A percentile compares a stretch with the other conserved stretches of the same genome.
Evolutionary conservation across 306 rosid species (phyloP).

Genomic region (Begonia fuchsioides): DNA sequence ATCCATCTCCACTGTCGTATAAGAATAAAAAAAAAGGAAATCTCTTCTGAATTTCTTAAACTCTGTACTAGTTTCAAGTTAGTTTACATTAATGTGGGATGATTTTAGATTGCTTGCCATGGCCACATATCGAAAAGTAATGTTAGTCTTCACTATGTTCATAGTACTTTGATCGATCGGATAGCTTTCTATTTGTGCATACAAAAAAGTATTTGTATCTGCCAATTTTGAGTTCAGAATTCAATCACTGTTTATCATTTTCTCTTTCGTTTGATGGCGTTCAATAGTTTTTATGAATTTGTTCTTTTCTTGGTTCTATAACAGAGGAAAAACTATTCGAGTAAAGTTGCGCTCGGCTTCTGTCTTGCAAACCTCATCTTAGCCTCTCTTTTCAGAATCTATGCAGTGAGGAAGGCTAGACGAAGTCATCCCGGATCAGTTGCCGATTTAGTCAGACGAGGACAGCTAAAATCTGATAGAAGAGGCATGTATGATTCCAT

Average conservation of each 20-base stretch:
- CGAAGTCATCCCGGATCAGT: slow-evolving; percentile 62
- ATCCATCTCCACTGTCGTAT: too few species aligned
- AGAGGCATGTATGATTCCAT: slow-evolving; percentile 94
- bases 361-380: slow-evolving; percentile 40
- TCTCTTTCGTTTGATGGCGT: too few species aligned
- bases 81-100: too few species aligned
- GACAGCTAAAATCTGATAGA: slow-evolving; percentile 91
- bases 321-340: slow-evolving; percentile 27
- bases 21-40: too few species aligned
- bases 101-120: not conserved
- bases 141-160: not conserved
- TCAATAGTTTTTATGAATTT: not conserved
- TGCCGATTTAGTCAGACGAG: slow-evolving; percentile 87
- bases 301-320: not conserved
- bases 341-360: slow-evolving; percentile 46
- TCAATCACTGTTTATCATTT: too few species aligned
- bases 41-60: too few species aligned
- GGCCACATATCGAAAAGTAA: not conserved
- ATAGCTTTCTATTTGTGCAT: not conserved
- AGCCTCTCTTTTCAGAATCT: slow-evolving; percentile 24
- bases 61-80: not conserved
- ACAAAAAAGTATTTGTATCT: not conserved
- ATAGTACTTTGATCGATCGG: too few species aligned
- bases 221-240: too few species aligned
- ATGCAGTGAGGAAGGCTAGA: slow-evolving; percentile 27